phyloP scores from a whole-genome alignment of 768 basidiomycete genomes.

The Mycena capillaripes region DNA sequence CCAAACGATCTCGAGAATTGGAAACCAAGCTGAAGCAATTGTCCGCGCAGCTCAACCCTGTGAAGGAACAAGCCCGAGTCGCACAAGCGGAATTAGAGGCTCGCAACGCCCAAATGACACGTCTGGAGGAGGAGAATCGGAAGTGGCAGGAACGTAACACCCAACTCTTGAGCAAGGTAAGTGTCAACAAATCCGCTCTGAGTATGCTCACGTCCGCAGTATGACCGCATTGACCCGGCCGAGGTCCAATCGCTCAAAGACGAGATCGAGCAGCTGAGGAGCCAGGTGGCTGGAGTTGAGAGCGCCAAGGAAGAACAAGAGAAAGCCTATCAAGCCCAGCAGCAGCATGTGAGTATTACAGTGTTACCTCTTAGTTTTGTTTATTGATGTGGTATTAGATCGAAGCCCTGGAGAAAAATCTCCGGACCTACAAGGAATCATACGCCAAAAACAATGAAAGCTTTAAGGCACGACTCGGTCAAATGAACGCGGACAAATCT shows the following conservation, averaged over 20 bases:
- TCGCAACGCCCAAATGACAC: conserved; percentile 72
- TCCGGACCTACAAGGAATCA: conserved; percentile 51
- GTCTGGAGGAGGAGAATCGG: conserved; percentile 82
- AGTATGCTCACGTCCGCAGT: conserved; percentile 56
- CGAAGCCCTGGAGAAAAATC: conserved; percentile 56
- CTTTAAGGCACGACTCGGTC: conserved; percentile 47
- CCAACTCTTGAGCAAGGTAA: conserved; percentile 85
- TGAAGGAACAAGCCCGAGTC: conserved; percentile 76
- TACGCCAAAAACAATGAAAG: conserved; percentile 39
- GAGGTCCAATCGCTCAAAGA: conserved; percentile 86
- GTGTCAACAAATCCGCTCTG: conserved; percentile 11
- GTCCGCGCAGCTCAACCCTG: conserved; percentile 77
- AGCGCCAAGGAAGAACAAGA: conserved; percentile 44
- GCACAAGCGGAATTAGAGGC: conserved; percentile 84
- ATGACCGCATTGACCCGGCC: conserved; percentile 90
- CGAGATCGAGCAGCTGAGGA: conserved; percentile 70
- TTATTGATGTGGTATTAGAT: conserved; percentile 47
- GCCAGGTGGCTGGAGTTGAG: conserved; percentile 30
- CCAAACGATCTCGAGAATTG: conserved; percentile 77
- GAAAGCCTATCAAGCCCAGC: conserved; percentile 43
- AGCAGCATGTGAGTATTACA: conserved; percentile 46
- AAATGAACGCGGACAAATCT: conserved; percentile 53
- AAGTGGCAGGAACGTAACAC: conserved; percentile 89
- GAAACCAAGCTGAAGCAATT: conserved; percentile 72
- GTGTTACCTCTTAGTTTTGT: neutral